These are phyloP conservation scores for Linnemannia schmuckeri DNA, from an alignment of 192 early-diverging fungal species.

Conservation along the genomic window DNA sequence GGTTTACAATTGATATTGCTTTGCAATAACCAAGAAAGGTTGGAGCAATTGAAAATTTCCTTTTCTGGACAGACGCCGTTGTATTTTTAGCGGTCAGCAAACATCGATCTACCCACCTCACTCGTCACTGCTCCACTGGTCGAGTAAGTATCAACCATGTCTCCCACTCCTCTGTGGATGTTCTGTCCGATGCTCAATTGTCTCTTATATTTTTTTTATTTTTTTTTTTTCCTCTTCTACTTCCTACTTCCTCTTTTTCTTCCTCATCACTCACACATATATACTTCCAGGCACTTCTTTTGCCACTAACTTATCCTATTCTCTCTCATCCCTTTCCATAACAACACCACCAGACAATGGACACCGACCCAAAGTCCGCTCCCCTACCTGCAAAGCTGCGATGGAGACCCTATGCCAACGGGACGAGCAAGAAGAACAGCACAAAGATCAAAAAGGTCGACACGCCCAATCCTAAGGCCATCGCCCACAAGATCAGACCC, in stretches of 20 bases:
- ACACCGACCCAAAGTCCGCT: conserved; percentile 21
- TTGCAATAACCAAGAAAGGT: neutral
- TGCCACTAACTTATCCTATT: neutral
- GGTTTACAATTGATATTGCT: neutral
- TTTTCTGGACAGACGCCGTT: neutral
- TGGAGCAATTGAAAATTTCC: conserved; percentile 5
- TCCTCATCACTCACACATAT: neutral
- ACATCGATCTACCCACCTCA: too few species aligned
- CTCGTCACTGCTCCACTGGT: neutral
- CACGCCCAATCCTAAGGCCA: conserved; percentile 26
- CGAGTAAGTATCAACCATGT: too few species aligned
- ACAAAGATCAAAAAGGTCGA: conserved; percentile 32
- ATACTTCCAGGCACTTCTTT: neutral
- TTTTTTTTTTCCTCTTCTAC: neutral
- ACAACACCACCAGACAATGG: conserved; percentile 16
- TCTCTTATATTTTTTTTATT: neutral
- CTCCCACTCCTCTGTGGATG: neutral
- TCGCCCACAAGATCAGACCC: conserved; percentile 34
- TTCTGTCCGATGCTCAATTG: neutral
- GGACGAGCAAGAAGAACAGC: conserved; percentile 40
- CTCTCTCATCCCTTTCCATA: neutral
- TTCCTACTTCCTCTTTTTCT: neutral
- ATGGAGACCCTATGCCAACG: conserved; percentile 53
- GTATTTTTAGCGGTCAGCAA: neutral
- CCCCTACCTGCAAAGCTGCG: conserved; percentile 44